Percentiles rank a stretch among this genome's conserved stretches.
These are phyloP conservation scores for Mycena polygramma DNA, from an alignment of 768 basidiomycete species.

Conservation along the genomic window DNA sequence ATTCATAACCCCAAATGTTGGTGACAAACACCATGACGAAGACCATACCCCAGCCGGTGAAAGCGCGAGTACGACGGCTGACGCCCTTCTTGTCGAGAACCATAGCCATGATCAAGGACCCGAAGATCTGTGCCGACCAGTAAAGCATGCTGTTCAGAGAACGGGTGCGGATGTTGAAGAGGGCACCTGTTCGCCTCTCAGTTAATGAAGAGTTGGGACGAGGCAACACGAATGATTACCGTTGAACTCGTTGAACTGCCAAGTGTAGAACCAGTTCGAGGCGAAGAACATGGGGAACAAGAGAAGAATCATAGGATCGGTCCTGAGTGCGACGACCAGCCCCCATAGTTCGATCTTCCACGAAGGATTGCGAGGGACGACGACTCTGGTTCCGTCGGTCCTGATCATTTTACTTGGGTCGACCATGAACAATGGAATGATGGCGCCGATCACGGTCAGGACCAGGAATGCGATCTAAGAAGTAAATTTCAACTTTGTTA, in stretches of 20 bases:
- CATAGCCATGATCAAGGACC: slow-evolving; percentile 77
- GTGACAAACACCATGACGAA: slow-evolving; percentile 74
- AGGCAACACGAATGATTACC: slow-evolving; percentile 39
- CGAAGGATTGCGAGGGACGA: slow-evolving; percentile 73
- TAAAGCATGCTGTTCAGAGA: slow-evolving; percentile 84
- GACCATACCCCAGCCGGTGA: slow-evolving; percentile 74
- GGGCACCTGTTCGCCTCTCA: slow-evolving; percentile 46
- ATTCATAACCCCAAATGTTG: slow-evolving; percentile 83
- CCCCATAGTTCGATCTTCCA: slow-evolving; percentile 84
- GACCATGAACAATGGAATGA: slow-evolving; percentile 78
- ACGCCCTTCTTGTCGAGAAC: slow-evolving; percentile 71
- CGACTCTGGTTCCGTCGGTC: slow-evolving; percentile 79
- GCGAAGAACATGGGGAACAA: slow-evolving; percentile 91
- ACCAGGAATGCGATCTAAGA: slow-evolving; percentile 81
- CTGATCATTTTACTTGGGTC: slow-evolving; percentile 81
- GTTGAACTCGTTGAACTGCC: slow-evolving; percentile 89
- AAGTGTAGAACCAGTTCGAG: slow-evolving; percentile 89
- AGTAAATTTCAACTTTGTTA: slow-evolving; percentile 1
- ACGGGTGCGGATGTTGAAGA: slow-evolving; percentile 86
- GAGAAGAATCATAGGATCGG: slow-evolving; percentile 79
- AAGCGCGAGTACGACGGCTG: slow-evolving; percentile 78
- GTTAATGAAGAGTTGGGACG: background rate
- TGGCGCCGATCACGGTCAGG: slow-evolving; percentile 77
- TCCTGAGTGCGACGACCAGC: slow-evolving; percentile 74
- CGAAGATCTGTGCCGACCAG: slow-evolving; percentile 84